phyloP scores from a whole-genome alignment of 2,329 filamentous ascomycete genomes.

The Stagonosporopsis chrysanthemi region DNA sequence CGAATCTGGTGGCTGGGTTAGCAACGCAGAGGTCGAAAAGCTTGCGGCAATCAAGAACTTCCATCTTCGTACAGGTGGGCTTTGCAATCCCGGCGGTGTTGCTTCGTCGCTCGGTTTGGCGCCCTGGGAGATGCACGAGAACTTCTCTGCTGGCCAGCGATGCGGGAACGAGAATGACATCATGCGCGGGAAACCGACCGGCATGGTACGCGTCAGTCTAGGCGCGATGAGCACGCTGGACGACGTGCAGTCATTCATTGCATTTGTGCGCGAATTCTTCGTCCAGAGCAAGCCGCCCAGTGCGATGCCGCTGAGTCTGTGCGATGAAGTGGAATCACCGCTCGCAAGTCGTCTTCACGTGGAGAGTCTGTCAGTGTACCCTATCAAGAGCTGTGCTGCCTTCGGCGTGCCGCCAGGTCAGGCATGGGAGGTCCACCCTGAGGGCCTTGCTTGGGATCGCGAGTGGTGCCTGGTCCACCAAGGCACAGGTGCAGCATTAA shows the following conservation, averaged over 20 bases:
- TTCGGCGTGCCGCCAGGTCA: conserved; percentile 70
- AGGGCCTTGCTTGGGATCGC: conserved; percentile 91
- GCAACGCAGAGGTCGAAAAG: conserved; percentile 86
- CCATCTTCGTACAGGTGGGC: conserved; percentile 83
- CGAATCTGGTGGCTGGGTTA: conserved; percentile 74
- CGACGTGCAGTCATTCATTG: conserved; percentile 76
- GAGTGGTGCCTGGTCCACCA: conserved; percentile 95
- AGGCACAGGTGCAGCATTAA: conserved; percentile 83
- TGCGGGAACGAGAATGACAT: conserved; percentile 87
- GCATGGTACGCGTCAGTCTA: conserved; percentile 82
- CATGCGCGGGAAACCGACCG: conserved; percentile 84
- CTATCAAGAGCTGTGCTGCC: conserved; percentile 92
- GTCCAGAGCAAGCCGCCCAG: conserved; percentile 39
- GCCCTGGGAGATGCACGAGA: conserved; percentile 81
- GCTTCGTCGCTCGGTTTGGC: conserved; percentile 75
- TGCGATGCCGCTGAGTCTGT: conserved; percentile 29
- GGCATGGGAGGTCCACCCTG: conserved; percentile 78
- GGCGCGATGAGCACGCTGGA: conserved; percentile 85
- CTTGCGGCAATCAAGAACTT: conserved; percentile 79
- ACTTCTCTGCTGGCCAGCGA: conserved; percentile 83
- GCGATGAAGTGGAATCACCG: conserved; percentile 34
- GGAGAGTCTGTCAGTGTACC: conserved; percentile 71
- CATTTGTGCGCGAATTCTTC: conserved; percentile 67
- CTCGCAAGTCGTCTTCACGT: conserved; percentile 49
- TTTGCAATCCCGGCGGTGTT: conserved; percentile 92